phyloP scores from a whole-genome alignment of 768 basidiomycete genomes.

The Psilocybe sp. region DNA sequence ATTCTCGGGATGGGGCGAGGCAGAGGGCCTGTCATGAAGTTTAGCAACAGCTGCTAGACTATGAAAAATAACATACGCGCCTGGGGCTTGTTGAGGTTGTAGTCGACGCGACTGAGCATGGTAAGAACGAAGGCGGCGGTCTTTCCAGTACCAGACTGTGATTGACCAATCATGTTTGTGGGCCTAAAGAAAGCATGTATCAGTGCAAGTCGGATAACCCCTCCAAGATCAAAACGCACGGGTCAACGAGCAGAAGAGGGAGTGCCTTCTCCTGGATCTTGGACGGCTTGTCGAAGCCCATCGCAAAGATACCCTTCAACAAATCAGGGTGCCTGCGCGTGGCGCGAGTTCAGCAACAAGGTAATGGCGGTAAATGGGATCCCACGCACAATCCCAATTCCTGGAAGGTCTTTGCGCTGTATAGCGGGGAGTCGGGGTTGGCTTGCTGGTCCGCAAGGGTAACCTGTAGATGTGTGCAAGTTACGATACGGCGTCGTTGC shows the following conservation, averaged over 20 bases:
- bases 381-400: slow-evolving; percentile 85
- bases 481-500: slow-evolving; percentile 4
- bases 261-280: slow-evolving; percentile 98
- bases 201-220: background rate
- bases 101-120: slow-evolving; percentile 94
- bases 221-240: slow-evolving; percentile 43
- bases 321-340: slow-evolving; percentile 71
- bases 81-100: slow-evolving; percentile 77
- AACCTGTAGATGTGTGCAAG: slow-evolving; percentile 49
- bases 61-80: slow-evolving; percentile 32
- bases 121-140: slow-evolving; percentile 97
- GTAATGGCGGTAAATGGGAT: background rate
- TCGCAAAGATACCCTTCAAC: slow-evolving; percentile 89
- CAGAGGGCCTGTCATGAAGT: slow-evolving; percentile 71
- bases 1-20: slow-evolving; percentile 95
- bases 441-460: slow-evolving; percentile 95
- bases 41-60: background rate
- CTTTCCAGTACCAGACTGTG: slow-evolving; percentile 98
- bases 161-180: slow-evolving; percentile 98
- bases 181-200: slow-evolving; percentile 49
- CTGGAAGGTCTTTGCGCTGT: slow-evolving; percentile 91
- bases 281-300: slow-evolving; percentile 96
- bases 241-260: slow-evolving; percentile 84
- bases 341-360: background rate
- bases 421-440: slow-evolving; percentile 94